A percentile compares a stretch with the other conserved stretches of the same genome.
Evolutionary conservation across 768 basidiomycete genomes (phyloP).

Genomic region (Melanogaster broomeanus): DNA sequence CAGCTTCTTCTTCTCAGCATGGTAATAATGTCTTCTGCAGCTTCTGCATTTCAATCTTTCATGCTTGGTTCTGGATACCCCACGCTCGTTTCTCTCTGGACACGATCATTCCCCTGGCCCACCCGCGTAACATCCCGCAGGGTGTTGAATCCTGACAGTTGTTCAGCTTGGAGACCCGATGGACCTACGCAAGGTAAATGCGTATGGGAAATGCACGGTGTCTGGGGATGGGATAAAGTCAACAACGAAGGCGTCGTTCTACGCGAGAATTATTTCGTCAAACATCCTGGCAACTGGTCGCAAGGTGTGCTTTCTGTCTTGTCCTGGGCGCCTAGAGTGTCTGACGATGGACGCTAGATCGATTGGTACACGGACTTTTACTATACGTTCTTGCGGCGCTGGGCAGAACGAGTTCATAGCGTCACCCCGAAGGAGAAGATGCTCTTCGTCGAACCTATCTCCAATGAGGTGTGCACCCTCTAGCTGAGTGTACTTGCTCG

Average conservation of each 20-base stretch:
- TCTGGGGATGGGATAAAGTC: slow-evolving; percentile 84
- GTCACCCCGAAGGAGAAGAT: slow-evolving; percentile 54
- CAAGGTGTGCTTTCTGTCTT: slow-evolving; percentile 43
- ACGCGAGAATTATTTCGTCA: slow-evolving; percentile 81
- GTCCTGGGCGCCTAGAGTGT: neutral
- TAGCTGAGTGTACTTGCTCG: neutral
- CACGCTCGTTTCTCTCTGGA: slow-evolving; percentile 76
- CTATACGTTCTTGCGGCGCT: slow-evolving; percentile 71
- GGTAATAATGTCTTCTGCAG: slow-evolving; percentile 34
- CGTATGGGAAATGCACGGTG: slow-evolving; percentile 89
- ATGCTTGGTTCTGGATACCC: slow-evolving; percentile 89
- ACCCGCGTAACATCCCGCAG: slow-evolving; percentile 62
- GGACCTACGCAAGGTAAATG: slow-evolving; percentile 76
- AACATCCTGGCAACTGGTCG: slow-evolving; percentile 63
- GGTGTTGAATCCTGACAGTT: slow-evolving; percentile 59
- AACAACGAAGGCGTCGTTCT: slow-evolving; percentile 73
- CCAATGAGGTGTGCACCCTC: slow-evolving; percentile 73
- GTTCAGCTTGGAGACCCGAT: slow-evolving; percentile 69
- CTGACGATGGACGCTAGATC: slow-evolving; percentile 43
- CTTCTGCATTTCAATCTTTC: slow-evolving; percentile 87
- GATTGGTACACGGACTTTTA: slow-evolving; percentile 90
- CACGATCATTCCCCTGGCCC: slow-evolving; percentile 86
- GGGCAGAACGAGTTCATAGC: slow-evolving; percentile 60
- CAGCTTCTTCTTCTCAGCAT: neutral
- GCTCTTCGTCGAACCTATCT: slow-evolving; percentile 82